These are phyloP conservation scores for Linnemannia zychae DNA, from an alignment of 192 early-diverging fungal species.

Conservation along the genomic window DNA sequence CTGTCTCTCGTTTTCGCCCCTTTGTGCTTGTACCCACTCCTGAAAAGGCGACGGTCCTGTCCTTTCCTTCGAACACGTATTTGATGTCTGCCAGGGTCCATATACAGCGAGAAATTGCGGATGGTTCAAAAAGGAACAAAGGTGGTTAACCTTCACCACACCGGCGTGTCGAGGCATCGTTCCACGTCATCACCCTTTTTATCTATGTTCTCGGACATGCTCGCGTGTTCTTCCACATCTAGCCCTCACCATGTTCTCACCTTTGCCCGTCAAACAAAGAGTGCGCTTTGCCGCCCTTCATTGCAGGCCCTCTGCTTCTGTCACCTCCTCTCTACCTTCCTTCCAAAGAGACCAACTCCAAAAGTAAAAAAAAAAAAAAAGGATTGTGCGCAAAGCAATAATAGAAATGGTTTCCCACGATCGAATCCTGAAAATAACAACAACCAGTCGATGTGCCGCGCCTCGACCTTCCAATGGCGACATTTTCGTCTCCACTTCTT, in stretches of 20 bases:
- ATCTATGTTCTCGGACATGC: not conserved
- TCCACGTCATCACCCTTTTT: not conserved
- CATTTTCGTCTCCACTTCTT: not conserved
- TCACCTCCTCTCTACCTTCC: not conserved
- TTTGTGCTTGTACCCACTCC: not conserved
- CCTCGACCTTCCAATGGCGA: not conserved
- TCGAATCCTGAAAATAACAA: not conserved
- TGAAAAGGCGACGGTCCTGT: not conserved
- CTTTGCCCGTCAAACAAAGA: not conserved
- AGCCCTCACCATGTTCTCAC: not conserved
- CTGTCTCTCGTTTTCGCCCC: too few relatives aligned
- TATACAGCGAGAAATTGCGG: not conserved
- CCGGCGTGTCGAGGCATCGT: not conserved
- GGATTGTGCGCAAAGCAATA: constrained; percentile 2
- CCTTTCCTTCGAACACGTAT: constrained; percentile 11
- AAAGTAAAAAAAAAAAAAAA: not conserved
- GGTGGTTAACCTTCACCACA: not conserved
- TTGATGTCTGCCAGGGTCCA: not conserved
- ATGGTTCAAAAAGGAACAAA: not conserved
- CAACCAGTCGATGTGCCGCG: not conserved
- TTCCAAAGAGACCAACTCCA: not conserved
- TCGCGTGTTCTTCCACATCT: constrained; percentile 4
- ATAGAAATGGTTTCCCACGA: not conserved
- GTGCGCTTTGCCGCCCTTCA: not conserved
- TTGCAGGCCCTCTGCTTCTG: not conserved